phyloP scores from a whole-genome alignment of 2,329 filamentous ascomycete species.

The Pseudogymnoascus sp. region DNA sequence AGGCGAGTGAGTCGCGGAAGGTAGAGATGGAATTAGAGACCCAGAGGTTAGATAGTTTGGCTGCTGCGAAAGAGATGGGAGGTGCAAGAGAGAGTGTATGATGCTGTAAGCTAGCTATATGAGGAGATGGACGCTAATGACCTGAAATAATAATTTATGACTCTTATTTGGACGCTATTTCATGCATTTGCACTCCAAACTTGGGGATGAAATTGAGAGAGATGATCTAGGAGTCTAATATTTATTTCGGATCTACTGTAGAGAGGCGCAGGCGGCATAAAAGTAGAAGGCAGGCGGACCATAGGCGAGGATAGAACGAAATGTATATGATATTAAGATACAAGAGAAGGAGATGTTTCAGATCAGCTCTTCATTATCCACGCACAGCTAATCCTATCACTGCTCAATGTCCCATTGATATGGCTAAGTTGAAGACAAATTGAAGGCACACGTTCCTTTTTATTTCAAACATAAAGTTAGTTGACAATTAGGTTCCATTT shows the following conservation, averaged over 20 bases:
- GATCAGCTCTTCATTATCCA: background rate
- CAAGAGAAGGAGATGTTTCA: background rate
- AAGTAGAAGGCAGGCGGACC: background rate
- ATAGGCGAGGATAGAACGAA: background rate
- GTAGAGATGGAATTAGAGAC: background rate
- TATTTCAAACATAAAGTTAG: background rate
- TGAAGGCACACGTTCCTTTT: background rate
- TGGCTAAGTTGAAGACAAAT: background rate
- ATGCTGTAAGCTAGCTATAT: conserved; percentile 20
- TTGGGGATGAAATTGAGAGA: background rate
- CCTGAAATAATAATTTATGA: background rate
- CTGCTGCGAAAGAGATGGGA: background rate
- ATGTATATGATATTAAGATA: background rate
- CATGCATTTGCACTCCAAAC: background rate
- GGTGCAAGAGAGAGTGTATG: background rate
- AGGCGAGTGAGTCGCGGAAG: background rate
- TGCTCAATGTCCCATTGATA: background rate
- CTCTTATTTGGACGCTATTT: background rate
- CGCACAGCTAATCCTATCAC: background rate
- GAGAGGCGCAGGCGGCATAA: background rate
- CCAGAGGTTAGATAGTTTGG: background rate
- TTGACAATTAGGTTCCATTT: background rate
- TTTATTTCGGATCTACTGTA: background rate
- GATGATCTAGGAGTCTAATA: background rate
- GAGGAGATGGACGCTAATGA: conserved; percentile 29